Base-by-base conservation (phyloP, 805 yeast species). In the Candida easanensis region DNA sequence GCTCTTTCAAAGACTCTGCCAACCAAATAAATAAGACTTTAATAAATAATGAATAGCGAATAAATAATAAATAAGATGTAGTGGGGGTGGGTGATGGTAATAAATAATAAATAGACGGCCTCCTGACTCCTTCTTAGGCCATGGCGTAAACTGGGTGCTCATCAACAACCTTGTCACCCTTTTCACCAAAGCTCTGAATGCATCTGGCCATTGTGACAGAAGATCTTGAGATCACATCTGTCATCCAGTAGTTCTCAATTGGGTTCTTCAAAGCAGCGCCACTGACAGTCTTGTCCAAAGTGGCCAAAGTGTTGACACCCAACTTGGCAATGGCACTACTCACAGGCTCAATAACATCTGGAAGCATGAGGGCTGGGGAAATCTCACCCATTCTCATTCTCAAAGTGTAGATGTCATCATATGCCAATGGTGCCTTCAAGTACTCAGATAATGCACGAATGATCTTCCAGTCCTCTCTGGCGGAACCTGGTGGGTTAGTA, bases 141-240 rank as follows among this genome's bases (percentile, higher is more conserved):
- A 60, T 49, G 25, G 60, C 58, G 33, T 51, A 51, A 17, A 49
- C 50, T 35, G 62, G 63, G 36, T 54, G 44, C 38, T 60, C 75
- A 62, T 79, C 84, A 46, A 62, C 61, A 42, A 71, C 64, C 62
- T 80, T 80, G 51, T 80, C 86, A 51, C 79, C 70, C 66, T 79
- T 76, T 44, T 82, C 76, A 41, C 87, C 87, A 59, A 82, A 81
- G 44, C 83, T 69, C 42, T 83, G 75, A 46, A 88, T 80, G 71
- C 95, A 84, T 68, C 77, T 82, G 33, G 95, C 95, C 95, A 87
- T 88, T 23, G 95, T 88, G 52, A 88, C 87, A 38, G 95, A 87
- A 44, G 87, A 79, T 71, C 95, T 78, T 19, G 95, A 83, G 53
- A 87, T 83, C 49, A 85, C 87, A 64, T 88, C 91, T 27, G 96